Conservation (phyloP, 306 rosid genomes). For the Gynostemma pentaphyllum region DNA sequence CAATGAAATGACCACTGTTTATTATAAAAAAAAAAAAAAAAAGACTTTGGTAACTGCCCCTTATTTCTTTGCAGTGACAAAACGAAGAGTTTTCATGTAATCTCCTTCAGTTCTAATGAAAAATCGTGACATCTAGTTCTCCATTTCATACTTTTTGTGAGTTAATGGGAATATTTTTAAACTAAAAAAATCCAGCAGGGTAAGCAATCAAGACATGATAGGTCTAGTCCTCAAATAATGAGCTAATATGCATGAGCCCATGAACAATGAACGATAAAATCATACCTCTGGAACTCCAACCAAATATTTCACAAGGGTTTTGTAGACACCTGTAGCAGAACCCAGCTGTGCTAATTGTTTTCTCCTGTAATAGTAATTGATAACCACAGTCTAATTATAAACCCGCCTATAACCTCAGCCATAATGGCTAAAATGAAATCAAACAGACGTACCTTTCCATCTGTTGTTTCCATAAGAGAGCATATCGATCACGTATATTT, state of each 20-base stretch:
- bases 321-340: conserved; percentile 95
- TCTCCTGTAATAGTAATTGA: conserved; percentile 44
- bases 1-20: no score
- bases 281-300: conserved; percentile 98
- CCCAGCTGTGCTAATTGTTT: conserved; percentile 87
- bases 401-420: conserved; percentile 8
- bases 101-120: no score
- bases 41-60: no score
- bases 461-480: conserved; percentile 84
- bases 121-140: no score
- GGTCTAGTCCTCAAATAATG: not conserved
- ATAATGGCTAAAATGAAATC: not conserved
- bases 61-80: no score
- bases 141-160: no score
- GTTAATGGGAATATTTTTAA: no score
- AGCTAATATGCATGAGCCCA: not conserved
- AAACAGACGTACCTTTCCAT: conserved; percentile 69
- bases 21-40: no score
- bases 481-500: conserved; percentile 64
- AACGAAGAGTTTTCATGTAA: no score
- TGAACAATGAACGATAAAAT: not conserved
- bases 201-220: not conserved
- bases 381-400: conserved; percentile 14
- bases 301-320: conserved; percentile 88
- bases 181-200: no score